Conservation (phyloP, 2,329 filamentous ascomycete genomes). For the Neoascochyta sp. region DNA sequence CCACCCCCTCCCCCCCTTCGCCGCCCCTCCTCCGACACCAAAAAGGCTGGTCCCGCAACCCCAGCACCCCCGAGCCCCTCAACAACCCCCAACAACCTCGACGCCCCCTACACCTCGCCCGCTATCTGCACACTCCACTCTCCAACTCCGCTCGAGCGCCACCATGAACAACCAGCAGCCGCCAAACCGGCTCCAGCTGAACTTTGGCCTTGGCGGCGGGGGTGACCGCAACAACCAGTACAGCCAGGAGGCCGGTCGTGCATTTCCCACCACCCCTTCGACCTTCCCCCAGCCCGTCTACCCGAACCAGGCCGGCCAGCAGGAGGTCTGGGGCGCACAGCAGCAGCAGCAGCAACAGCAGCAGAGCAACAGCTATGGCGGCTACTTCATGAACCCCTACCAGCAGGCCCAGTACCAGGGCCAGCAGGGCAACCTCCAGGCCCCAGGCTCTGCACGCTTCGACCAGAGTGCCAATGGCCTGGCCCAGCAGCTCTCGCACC, state of each 20-base stretch:
- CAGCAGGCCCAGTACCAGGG: constrained; percentile 47
- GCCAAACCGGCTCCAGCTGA: constrained; percentile 50
- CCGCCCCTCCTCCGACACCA: too few species aligned
- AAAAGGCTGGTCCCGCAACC: too few species aligned
- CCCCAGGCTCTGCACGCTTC: constrained; percentile 53
- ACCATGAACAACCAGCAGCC: constrained; percentile 39
- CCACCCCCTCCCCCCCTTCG: constrained; percentile 1
- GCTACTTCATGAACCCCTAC: constrained; percentile 52
- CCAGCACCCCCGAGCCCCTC: too few species aligned
- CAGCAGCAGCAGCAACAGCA: constrained; percentile 42
- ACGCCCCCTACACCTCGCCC: too few species aligned
- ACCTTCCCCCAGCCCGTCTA: constrained; percentile 92
- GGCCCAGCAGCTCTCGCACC: constrained; percentile 93
- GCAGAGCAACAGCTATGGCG: constrained; percentile 41
- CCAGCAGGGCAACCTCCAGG: constrained; percentile 47
- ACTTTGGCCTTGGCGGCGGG: constrained; percentile 46
- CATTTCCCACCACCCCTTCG: constrained; percentile 71
- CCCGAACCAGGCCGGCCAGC: constrained; percentile 57
- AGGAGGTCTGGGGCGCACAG: constrained; percentile 56
- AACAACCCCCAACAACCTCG: too few species aligned
- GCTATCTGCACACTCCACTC: not conserved
- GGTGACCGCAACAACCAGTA: constrained; percentile 39
- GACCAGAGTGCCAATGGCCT: constrained; percentile 88
- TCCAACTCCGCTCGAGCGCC: constrained; percentile 9
- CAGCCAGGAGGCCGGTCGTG: constrained; percentile 45